Evolutionary conservation across 305 asterid species (phyloP).

Genomic region (Striga hermonthica): DNA sequence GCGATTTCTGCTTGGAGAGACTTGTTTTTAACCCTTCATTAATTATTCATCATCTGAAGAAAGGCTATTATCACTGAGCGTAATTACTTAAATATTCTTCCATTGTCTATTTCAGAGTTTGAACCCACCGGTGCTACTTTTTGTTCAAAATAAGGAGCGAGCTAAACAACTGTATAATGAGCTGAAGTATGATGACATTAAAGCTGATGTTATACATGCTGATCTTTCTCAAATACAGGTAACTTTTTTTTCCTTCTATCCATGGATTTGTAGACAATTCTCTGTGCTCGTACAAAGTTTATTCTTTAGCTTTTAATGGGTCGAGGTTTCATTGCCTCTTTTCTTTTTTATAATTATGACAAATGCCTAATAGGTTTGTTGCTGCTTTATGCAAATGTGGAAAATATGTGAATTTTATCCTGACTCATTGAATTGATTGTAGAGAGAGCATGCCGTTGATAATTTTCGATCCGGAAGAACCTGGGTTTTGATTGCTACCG

Average conservation of each 20-base stretch:
- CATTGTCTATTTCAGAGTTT: constrained; percentile 48
- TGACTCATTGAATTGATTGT: constrained; percentile 21
- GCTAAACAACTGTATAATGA: constrained; percentile 63
- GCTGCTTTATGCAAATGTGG: neutral
- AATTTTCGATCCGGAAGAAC: constrained; percentile 79
- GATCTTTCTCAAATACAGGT: constrained; percentile 69
- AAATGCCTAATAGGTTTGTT: too few species aligned
- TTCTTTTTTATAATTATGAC: neutral
- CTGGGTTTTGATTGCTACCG: constrained; percentile 87
- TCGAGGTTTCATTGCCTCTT: neutral
- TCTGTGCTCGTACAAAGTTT: neutral
- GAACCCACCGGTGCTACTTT: constrained; percentile 70
- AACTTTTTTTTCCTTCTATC: constrained; percentile 18
- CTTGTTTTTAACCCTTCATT: neutral
- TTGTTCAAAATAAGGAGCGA: constrained; percentile 77
- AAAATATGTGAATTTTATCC: constrained; percentile 8
- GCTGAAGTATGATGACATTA: constrained; percentile 54
- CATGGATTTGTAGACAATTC: neutral
- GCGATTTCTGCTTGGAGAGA: neutral
- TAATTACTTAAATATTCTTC: neutral
- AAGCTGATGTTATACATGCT: constrained; percentile 72
- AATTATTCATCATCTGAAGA: neutral
- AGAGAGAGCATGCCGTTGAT: constrained; percentile 69
- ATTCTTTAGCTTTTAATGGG: neutral
- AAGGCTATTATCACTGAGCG: neutral